These are phyloP conservation scores for Berberis vulgaris DNA, from an alignment of 164 flowering plant species.

Conservation along the genomic window DNA sequence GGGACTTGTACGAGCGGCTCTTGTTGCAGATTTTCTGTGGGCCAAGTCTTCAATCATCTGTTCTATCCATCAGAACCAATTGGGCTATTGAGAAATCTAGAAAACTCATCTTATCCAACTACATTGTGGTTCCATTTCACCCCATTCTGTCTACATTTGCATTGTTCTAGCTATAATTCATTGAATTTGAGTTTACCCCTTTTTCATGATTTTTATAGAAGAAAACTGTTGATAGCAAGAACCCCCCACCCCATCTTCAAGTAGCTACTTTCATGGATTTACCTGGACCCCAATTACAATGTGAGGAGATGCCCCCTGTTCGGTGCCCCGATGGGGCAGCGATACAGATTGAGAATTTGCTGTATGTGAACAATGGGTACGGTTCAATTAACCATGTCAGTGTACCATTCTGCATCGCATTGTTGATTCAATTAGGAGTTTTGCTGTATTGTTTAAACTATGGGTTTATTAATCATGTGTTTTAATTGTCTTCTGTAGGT, in stretches of 20 bases:
- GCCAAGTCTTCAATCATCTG: slow-evolving; percentile 35
- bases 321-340: slow-evolving; percentile 83
- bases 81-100: slow-evolving; percentile 14
- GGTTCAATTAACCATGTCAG: slow-evolving; percentile 61
- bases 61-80: slow-evolving; percentile 6
- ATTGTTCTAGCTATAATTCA: no score
- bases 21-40: slow-evolving; percentile 38
- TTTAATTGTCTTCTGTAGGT: slow-evolving; percentile 36
- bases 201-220: slow-evolving; percentile 11
- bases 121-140: background rate
- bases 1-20: slow-evolving; percentile 32
- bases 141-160: no score
- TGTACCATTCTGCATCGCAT: background rate
- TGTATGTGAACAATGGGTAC: slow-evolving; percentile 78
- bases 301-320: slow-evolving; percentile 76
- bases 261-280: slow-evolving; percentile 64
- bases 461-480: background rate
- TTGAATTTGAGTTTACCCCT: background rate
- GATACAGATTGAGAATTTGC: slow-evolving; percentile 58
- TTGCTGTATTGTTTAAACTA: background rate
- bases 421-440: background rate
- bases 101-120: slow-evolving; percentile 3
- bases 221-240: slow-evolving; percentile 1
- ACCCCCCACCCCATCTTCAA: background rate
- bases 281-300: slow-evolving; percentile 54